Conservation (phyloP, 2,329 filamentous ascomycete species). For the Dactylonectria macrodidyma region DNA sequence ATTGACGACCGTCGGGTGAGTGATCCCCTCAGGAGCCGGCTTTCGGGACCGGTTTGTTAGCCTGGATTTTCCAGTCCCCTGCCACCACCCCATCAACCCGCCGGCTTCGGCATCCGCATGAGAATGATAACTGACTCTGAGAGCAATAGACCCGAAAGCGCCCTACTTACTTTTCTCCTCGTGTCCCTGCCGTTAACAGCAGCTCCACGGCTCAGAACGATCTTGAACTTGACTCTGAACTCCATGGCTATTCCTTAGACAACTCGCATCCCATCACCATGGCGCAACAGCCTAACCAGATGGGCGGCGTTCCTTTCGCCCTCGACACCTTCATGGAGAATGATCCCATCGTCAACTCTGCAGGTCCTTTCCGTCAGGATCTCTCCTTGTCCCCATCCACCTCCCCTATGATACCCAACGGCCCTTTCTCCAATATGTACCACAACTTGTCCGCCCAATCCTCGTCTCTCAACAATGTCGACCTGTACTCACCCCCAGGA, state of each 20-base stretch:
- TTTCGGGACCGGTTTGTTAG: slow-evolving; percentile 29
- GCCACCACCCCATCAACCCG: slow-evolving; percentile 14
- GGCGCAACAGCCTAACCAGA: slow-evolving; percentile 58
- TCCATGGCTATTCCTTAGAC: slow-evolving; percentile 85
- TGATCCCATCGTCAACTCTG: no score
- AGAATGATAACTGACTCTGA: slow-evolving; percentile 35
- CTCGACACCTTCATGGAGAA: no score
- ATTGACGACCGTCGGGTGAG: slow-evolving; percentile 88
- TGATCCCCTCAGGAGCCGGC: slow-evolving; percentile 43
- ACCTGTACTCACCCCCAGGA: slow-evolving; percentile 87
- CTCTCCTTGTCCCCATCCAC: no score
- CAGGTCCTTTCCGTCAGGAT: no score
- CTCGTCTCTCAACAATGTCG: slow-evolving; percentile 80
- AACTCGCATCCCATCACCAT: slow-evolving; percentile 61
- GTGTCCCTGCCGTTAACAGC: slow-evolving; percentile 83
- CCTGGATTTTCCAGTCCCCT: slow-evolving; percentile 41
- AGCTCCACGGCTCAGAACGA: slow-evolving; percentile 67
- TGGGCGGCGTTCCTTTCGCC: no score
- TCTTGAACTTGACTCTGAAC: slow-evolving; percentile 76
- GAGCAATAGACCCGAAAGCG: slow-evolving; percentile 78
- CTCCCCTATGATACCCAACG: no score
- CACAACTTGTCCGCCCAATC: no score
- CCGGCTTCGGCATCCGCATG: slow-evolving; percentile 36
- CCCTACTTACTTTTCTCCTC: slow-evolving; percentile 90
- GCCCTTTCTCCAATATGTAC: no score